These are phyloP conservation scores for Pythium utonaiense DNA, from an alignment of 352 stramenopile genomes.

Conservation along the genomic window DNA sequence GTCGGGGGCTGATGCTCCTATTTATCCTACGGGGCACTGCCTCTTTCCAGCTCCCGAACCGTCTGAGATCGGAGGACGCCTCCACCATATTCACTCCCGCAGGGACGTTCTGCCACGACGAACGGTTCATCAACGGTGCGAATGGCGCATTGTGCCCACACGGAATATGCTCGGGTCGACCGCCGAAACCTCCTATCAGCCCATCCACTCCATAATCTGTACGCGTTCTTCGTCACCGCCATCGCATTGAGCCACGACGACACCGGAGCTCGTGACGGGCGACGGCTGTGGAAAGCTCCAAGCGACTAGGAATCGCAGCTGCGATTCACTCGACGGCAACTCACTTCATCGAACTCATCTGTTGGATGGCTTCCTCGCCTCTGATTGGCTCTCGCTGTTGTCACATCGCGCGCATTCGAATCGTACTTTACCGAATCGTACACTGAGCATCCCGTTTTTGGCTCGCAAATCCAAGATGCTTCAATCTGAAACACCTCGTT, in stretches of 20 bases:
- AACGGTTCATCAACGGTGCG: slow-evolving; percentile 17
- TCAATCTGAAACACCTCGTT: slow-evolving; percentile 5
- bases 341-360: not conserved
- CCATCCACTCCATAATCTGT: slow-evolving; percentile 6
- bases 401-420: slow-evolving; percentile 1
- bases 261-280: slow-evolving; percentile 19
- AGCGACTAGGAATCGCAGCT: not conserved
- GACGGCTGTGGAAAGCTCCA: slow-evolving; percentile 20
- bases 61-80: not conserved
- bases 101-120: slow-evolving; percentile 5
- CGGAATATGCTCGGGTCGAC: slow-evolving; percentile 11
- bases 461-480: not conserved
- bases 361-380: not conserved
- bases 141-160: slow-evolving; percentile 8
- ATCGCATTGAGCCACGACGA: slow-evolving; percentile 16
- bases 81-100: not conserved
- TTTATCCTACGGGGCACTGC: not conserved
- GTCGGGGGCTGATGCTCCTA: not conserved
- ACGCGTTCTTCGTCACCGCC: slow-evolving; percentile 20
- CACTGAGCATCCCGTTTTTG: not conserved
- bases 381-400: not conserved
- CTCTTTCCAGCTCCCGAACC: not conserved
- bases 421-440: slow-evolving; percentile 7
- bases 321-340: too few species aligned
- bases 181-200: not conserved